Percentiles rank a stretch among this genome's conserved stretches.
Evolutionary conservation across 2,329 filamentous ascomycete species (phyloP).

Genomic region (Trichoderma sp.): DNA sequence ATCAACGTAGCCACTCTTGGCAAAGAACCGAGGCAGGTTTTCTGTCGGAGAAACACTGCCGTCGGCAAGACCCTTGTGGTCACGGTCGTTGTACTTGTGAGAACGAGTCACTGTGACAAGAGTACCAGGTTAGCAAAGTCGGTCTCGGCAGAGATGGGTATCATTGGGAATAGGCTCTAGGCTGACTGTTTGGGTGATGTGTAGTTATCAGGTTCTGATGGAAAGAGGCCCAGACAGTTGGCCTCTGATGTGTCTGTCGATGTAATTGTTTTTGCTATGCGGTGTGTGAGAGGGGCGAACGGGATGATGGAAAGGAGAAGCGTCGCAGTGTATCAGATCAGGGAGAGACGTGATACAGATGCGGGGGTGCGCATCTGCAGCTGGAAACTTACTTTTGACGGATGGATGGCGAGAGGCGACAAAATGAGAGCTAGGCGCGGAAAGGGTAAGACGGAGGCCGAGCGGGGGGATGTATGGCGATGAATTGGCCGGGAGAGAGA

Average conservation of each 20-base stretch:
- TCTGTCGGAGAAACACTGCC: conserved; percentile 67
- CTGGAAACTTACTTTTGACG: conserved; percentile 22
- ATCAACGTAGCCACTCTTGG: conserved; percentile 77
- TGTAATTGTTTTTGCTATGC: background rate
- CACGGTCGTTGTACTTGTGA: conserved; percentile 91
- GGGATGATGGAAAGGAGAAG: background rate
- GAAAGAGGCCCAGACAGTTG: background rate
- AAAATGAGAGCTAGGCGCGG: conserved; percentile 3
- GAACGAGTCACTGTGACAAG: conserved; percentile 83
- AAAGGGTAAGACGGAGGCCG: conserved; percentile 11
- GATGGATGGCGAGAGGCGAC: conserved; percentile 10
- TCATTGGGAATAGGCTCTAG: background rate
- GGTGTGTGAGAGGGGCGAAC: background rate
- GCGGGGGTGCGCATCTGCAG: conserved; percentile 14
- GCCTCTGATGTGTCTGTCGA: background rate
- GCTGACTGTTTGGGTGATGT: conserved; percentile 5
- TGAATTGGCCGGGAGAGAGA: conserved; percentile 7
- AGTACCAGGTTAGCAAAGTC: background rate
- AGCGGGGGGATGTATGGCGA: conserved; percentile 1
- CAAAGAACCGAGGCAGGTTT: conserved; percentile 86
- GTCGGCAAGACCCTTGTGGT: conserved; percentile 76
- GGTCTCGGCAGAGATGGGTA: background rate
- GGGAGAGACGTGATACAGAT: background rate
- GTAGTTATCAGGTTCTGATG: background rate
- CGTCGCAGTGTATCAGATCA: background rate